Percentiles rank a stretch among this genome's conserved stretches.
Conservation (phyloP, 768 basidiomycete species). For the Hygrophorus russula region DNA sequence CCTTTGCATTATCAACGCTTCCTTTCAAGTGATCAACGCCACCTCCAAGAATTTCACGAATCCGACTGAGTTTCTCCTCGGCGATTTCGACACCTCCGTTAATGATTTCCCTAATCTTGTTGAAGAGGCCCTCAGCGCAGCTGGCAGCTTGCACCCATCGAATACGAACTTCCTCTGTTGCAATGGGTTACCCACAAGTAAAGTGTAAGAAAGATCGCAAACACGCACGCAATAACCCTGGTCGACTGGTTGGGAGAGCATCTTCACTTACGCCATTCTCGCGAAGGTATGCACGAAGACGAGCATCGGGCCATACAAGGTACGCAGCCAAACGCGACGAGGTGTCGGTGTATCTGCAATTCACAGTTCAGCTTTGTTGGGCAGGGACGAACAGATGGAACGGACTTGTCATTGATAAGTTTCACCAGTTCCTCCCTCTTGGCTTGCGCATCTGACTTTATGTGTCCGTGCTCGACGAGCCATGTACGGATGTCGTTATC, state of each 20-base stretch:
- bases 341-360: slow-evolving; percentile 40
- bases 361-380: neutral
- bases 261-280: slow-evolving; percentile 64
- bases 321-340: slow-evolving; percentile 43
- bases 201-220: neutral
- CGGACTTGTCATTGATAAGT: slow-evolving; percentile 61
- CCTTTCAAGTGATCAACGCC: slow-evolving; percentile 16
- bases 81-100: slow-evolving; percentile 57
- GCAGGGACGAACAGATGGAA: neutral
- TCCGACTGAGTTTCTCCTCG: slow-evolving; percentile 59
- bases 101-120: slow-evolving; percentile 54
- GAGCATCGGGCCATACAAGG: slow-evolving; percentile 85
- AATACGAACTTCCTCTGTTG: slow-evolving; percentile 65
- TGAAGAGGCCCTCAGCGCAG: slow-evolving; percentile 45
- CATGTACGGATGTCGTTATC: slow-evolving; percentile 63
- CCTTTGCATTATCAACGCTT: slow-evolving; percentile 14
- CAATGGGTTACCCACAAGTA: neutral
- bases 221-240: slow-evolving; percentile 65
- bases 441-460: slow-evolving; percentile 45
- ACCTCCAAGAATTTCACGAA: slow-evolving; percentile 34
- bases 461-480: slow-evolving; percentile 64
- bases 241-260: slow-evolving; percentile 50
- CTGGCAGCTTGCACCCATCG: slow-evolving; percentile 62
- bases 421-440: slow-evolving; percentile 69
- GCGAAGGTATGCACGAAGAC: slow-evolving; percentile 82